These are phyloP conservation scores for Aspergillus campestris DNA, from an alignment of 495 filamentous ascomycete species.

Conservation along the genomic window DNA sequence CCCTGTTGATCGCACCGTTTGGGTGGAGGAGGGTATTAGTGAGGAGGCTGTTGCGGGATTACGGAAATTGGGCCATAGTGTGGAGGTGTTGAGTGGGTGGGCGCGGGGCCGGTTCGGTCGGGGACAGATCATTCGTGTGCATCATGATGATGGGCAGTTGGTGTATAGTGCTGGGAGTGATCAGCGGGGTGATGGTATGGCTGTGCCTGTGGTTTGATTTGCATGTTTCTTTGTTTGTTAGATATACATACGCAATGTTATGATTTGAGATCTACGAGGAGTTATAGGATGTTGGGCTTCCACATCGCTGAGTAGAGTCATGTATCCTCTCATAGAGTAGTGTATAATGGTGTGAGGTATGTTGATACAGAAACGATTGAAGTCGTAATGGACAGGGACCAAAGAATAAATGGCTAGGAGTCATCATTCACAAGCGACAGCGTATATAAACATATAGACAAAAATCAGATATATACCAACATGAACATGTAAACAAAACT, in stretches of 20 bases:
- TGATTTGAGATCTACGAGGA: too few relatives aligned
- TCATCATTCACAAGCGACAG: not conserved
- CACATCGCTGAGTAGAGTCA: too few relatives aligned
- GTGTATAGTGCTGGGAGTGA: slow-evolving; percentile 87
- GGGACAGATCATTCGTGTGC: slow-evolving; percentile 78
- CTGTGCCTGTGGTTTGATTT: slow-evolving; percentile 45
- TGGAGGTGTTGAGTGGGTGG: slow-evolving; percentile 59
- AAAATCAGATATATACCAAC: not conserved
- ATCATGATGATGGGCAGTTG: slow-evolving; percentile 57
- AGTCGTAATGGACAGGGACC: not conserved
- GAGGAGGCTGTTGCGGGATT: slow-evolving; percentile 58
- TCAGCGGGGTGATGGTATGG: slow-evolving; percentile 78
- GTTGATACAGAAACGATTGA: not conserved
- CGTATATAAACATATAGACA: not conserved
- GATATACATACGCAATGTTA: too few relatives aligned
- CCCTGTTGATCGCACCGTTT: slow-evolving; percentile 52
- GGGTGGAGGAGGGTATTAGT: slow-evolving; percentile 77
- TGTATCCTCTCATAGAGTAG: too few relatives aligned
- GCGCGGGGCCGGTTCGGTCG: slow-evolving; percentile 71
- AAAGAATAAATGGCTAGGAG: too few relatives aligned
- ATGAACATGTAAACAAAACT: not conserved
- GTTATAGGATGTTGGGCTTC: too few relatives aligned
- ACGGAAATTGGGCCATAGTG: slow-evolving; percentile 60
- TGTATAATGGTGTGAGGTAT: not conserved
- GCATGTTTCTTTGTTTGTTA: too few relatives aligned